Evolutionary conservation across 208 protist genomes (phyloP).

Genomic region (Acanthamoeba sp.): DNA sequence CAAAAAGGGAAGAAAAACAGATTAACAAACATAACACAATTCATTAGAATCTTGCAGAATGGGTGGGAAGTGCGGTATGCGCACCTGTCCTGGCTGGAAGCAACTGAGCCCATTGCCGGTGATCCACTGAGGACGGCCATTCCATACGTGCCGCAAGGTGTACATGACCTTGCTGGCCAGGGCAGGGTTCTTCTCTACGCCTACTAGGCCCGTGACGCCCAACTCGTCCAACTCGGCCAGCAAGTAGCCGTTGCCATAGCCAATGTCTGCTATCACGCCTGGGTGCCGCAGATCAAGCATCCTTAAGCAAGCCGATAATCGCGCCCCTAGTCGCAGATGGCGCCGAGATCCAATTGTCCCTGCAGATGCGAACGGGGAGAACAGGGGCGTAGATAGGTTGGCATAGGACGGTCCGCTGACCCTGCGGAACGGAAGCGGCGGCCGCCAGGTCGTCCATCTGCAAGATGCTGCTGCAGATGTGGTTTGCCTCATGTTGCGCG

Average conservation of each 20-base stretch:
- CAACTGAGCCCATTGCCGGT: background rate
- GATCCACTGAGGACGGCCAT: background rate
- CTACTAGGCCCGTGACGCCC: background rate
- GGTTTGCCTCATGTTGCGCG: no score
- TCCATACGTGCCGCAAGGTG: background rate
- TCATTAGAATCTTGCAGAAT: no score
- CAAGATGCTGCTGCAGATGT: no score
- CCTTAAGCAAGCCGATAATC: background rate
- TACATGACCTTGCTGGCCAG: background rate
- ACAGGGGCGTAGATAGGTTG: background rate
- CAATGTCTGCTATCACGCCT: constrained; percentile 1
- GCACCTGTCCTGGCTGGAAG: background rate
- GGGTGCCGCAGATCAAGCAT: constrained; percentile 17
- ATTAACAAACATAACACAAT: background rate
- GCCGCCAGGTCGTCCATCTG: no score
- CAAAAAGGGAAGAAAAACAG: no score
- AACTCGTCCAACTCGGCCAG: constrained; percentile 11
- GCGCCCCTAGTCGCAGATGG: background rate
- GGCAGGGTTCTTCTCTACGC: background rate
- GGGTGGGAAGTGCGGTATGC: no score
- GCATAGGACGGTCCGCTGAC: no score
- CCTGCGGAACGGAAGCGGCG: no score
- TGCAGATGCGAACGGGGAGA: background rate
- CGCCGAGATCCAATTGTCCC: background rate
- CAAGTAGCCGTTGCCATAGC: background rate